Evolutionary conservation across 257 asterid genomes (phyloP), one percentile per base, ranked within the genome.

Genomic region (Solanum ossicruentum): DNA sequence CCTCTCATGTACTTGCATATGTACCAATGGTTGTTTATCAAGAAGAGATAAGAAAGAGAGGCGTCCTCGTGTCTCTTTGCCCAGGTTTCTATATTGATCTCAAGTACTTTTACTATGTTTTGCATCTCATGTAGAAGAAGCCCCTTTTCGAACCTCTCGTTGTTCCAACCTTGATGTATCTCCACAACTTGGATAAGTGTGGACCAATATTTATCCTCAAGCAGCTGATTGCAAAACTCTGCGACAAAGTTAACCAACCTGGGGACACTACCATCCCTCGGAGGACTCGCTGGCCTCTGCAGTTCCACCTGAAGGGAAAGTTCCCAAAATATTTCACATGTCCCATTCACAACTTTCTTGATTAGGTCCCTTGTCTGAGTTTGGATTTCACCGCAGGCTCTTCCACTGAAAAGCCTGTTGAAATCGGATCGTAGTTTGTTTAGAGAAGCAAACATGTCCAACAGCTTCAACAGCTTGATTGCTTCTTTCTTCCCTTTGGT

Each of bases 401-500:
- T 88, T 86, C 95, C 94, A 36, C 63, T 87, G 70, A 96, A 96
- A 75, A 96, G 88, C 23, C 92, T 89, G 87, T 96, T 96, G 91
- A 96, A 96, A 52, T 91, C 93, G 28, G 89, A 79, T 51, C 99
- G 88, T 21, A 95, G 86, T 83, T 81, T 93, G 87, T 92, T 91
- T 2, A 96, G 88, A 21, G 95, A 89, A 77, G 95, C 90, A 63
- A 95, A 96, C 57, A 96, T 87, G 70, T 91, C 91, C 88, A 96
- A 86, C 80, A 96, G 85, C 86, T 87, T 92, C 90, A 95, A 87
- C 20, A 96, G 91, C 91, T 95, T 96, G 84, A 93, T 80, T 65
- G 98, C 98, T 84, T 96, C 98, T 67, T 93, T 95, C 93, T 93
- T 95, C 84, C 95, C 92, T 49, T 56, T 84, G 11, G 94, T 85